Conservation (phyloP, 768 basidiomycete species). For the Tylopilus felleus region DNA sequence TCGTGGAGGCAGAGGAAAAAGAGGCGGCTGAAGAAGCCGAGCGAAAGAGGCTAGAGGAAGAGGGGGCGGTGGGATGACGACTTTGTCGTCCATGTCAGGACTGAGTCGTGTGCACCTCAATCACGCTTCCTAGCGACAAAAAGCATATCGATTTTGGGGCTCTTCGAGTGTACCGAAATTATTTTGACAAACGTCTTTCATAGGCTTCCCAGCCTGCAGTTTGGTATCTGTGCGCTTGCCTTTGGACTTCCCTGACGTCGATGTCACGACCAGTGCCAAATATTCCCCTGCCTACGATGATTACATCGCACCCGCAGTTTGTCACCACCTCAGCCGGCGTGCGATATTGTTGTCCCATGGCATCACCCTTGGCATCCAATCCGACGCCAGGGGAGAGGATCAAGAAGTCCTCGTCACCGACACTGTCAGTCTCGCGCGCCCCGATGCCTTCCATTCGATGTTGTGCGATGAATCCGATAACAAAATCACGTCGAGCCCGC, state of each 20-base stretch:
- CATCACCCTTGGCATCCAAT: slow-evolving; percentile 72
- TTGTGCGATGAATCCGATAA: slow-evolving; percentile 96
- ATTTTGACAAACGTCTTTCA: slow-evolving; percentile 44
- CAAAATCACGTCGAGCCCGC: slow-evolving; percentile 74
- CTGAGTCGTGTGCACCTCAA: neutral
- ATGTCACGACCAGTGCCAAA: slow-evolving; percentile 61
- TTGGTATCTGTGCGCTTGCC: slow-evolving; percentile 81
- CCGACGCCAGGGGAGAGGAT: slow-evolving; percentile 93
- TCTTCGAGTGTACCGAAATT: neutral
- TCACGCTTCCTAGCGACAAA: neutral
- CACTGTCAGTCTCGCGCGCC: slow-evolving; percentile 24
- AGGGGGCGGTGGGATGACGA: slow-evolving; percentile 4
- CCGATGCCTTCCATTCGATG: slow-evolving; percentile 73
- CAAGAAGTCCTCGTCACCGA: slow-evolving; percentile 72
- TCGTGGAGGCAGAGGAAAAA: slow-evolving; percentile 89
- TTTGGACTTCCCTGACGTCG: slow-evolving; percentile 38
- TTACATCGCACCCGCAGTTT: slow-evolving; percentile 86
- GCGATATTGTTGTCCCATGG: slow-evolving; percentile 93
- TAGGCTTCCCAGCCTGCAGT: slow-evolving; percentile 92
- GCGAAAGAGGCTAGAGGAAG: slow-evolving; percentile 11
- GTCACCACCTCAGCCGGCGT: slow-evolving; percentile 82
- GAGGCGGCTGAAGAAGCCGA: slow-evolving; percentile 55
- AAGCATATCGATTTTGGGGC: neutral
- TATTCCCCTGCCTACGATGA: slow-evolving; percentile 95
- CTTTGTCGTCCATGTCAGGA: neutral